Percentiles rank a stretch among this genome's conserved stretches.
Conservation (phyloP, 164 flowering plant species). For the Macadamia tetraphylla region DNA sequence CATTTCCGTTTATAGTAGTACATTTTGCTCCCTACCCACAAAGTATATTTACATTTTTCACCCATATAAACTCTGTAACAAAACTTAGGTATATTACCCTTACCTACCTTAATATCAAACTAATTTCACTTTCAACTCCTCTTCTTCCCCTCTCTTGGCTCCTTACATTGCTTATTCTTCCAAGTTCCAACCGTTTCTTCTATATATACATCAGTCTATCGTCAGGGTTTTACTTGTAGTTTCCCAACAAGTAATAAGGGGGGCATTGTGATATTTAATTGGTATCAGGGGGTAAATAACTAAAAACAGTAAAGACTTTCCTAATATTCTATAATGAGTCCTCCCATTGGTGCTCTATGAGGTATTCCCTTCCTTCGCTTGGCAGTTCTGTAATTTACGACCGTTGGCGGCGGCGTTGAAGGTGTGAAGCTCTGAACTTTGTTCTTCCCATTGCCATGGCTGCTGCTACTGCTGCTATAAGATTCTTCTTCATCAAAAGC, state of each 20-base stretch:
- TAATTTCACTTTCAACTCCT: not conserved
- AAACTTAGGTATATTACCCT: conserved; percentile 23
- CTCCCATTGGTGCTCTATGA: conserved; percentile 86
- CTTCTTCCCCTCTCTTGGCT: not conserved
- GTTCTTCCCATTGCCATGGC: conserved; percentile 31
- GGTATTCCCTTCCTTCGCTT: conserved; percentile 96
- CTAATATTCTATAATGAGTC: conserved; percentile 51
- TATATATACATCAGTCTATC: conserved; percentile 11
- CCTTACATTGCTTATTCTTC: not conserved
- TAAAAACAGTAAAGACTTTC: conserved; percentile 1
- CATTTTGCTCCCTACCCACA: not conserved
- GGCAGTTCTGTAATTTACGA: conserved; percentile 51
- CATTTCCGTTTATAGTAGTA: not conserved
- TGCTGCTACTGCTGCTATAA: conserved; percentile 33
- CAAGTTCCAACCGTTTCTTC: no score
- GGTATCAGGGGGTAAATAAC: not conserved
- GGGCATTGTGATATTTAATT: conserved; percentile 12
- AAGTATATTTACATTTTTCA: conserved; percentile 11
- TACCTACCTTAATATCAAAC: conserved; percentile 8
- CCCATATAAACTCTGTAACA: conserved; percentile 1
- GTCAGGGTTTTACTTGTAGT: no score
- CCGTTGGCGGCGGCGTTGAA: conserved; percentile 82
- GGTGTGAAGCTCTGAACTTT: conserved; percentile 63
- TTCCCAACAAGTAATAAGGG: conserved; percentile 2
- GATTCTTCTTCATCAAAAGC: conserved; percentile 64